Evolutionary conservation across 257 asterid species (phyloP), one percentile per base, ranked within the genome.

Genomic region (Euphrasia confusa): DNA sequence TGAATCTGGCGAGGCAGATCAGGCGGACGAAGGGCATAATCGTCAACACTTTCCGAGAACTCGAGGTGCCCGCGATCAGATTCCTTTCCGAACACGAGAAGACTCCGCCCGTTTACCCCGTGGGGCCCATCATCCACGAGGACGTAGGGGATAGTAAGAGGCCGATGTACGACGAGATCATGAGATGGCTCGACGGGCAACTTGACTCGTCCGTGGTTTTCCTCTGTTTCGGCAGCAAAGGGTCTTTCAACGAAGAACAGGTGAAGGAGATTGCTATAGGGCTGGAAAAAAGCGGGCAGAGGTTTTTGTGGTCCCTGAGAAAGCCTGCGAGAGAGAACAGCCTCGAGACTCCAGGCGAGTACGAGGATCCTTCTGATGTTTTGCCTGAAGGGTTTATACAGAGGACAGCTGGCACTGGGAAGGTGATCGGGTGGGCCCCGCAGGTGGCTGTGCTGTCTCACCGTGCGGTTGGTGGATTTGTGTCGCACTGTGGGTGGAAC

Each of bases 241-340:
- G 87, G 0, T 65, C 65, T 26, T 80, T 83, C 52, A 63, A 60
- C 1, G 80, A 49, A 17, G 30, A 18, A 0, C 89, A 82, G 53
- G 85, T 82, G 63, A 80, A 56, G 58, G 94, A 82, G 62, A 68
- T 86, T 0, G 79, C 87, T 0, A 0, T 2, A 10, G 91, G 78
- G 2, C 48, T 79, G 3, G 95, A 81, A 64, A 67, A 56, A 0
- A 57, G 81, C 5, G 81, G 80, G 0, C 37, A 58, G 4, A 73
- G 80, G 14, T 85, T 85, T 56, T 7, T 86, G 17, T 86, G 90
- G 90, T 65, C 86, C 3, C 50, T 81, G 27, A 66, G 90, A 35
- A 77, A 79, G 68, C 71, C 71, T 0, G 27, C 24, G 27, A 77
- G 68, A 33, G 40, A 42, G 56, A 78, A 61, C 42, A 76, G 47